A percentile compares a stretch with the other conserved stretches of the same genome.
phyloP scores from a whole-genome alignment of 2,329 filamentous ascomycete genomes.

The Rhynchosporium secalis region DNA sequence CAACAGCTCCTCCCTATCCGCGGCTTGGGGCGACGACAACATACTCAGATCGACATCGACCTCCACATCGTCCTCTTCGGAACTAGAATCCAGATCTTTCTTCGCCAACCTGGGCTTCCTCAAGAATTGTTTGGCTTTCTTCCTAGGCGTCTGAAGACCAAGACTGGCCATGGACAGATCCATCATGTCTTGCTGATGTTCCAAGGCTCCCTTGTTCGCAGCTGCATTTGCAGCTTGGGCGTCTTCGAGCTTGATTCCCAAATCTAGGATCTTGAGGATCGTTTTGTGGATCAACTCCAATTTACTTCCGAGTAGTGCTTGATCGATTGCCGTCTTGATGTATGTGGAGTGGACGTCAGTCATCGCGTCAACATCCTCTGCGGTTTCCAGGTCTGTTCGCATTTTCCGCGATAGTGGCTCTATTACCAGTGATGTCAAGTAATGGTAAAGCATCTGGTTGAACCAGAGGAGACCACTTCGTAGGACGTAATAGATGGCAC shows the following conservation, averaged over 20 bases:
- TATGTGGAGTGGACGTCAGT: slow-evolving; percentile 67
- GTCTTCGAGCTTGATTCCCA: slow-evolving; percentile 69
- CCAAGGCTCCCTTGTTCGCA: slow-evolving; percentile 27
- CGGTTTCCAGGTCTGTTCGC: slow-evolving; percentile 54
- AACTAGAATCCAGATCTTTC: slow-evolving; percentile 37
- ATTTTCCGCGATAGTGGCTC: slow-evolving; percentile 59
- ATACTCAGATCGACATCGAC: slow-evolving; percentile 43
- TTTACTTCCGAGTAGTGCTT: slow-evolving; percentile 68
- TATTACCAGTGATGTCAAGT: slow-evolving; percentile 73
- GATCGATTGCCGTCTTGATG: slow-evolving; percentile 60
- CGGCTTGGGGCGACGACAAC: slow-evolving; percentile 38
- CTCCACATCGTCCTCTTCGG: slow-evolving; percentile 42
- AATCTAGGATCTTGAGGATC: slow-evolving; percentile 74
- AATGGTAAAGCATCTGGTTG: slow-evolving; percentile 70
- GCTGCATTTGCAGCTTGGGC: slow-evolving; percentile 46
- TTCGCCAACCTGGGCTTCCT: slow-evolving; percentile 33
- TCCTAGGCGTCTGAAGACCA: slow-evolving; percentile 37
- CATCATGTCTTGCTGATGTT: slow-evolving; percentile 36
- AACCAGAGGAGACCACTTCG: slow-evolving; percentile 77
- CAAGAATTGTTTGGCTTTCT: slow-evolving; percentile 29
- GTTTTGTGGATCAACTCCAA: slow-evolving; percentile 70
- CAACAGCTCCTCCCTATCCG: slow-evolving; percentile 36
- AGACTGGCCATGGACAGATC: slow-evolving; percentile 38
- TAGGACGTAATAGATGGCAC: slow-evolving; percentile 57
- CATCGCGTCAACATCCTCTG: slow-evolving; percentile 80